Evolutionary conservation across 345 rosid genomes (phyloP), one percentile per base, ranked within the genome.

Genomic region (Citrus unshiu): DNA sequence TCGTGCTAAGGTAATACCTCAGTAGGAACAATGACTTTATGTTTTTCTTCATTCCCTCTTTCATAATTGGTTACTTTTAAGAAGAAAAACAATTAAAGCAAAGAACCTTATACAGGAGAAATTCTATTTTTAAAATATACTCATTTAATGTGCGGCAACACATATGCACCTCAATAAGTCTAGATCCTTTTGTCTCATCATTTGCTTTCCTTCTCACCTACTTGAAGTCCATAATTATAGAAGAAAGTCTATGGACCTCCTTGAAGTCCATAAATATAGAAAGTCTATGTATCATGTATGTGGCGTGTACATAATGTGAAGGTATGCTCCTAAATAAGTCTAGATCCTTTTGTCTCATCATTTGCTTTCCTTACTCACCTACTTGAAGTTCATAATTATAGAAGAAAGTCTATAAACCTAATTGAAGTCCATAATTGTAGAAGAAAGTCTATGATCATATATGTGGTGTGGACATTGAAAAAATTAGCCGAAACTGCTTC

Each of bases 1-100:
- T 77, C 97, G 99, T 24, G 93, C 98, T 61, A 96, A 94, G 97
- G 99, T 93, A 83, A 80, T 35, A 21, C 54, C 24, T 56, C 8
- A 22, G 12, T 54, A 30, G 54, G 19, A 51, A 51, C 35, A 76
- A 76, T 24, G 9, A 37, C 9, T 37, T 34, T 2, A 40, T 73
- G 27, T 9, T 6, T 60, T 59, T 14, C 24, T 73, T 37, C 30
- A 4, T 18, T 39, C 14, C 24, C 51, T 39, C 14, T 39, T 10
- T 72, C 19, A 3, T 21, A 3, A 30, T 34, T 57, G 3, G n/a
- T 3, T n/a, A 9, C 10, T 35, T 57, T 30, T 35, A 22, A 56
- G 29, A 72, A 54, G 63, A 72, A 32, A 73, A 6, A 25, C 35
- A 4, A 8, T 73, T n/a, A 25, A 73, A 13, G 22, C 66, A 14